A percentile compares a stretch with the other conserved stretches of the same genome.
Conservation (phyloP, 441 rosid species). For the Daphne laureola region DNA sequence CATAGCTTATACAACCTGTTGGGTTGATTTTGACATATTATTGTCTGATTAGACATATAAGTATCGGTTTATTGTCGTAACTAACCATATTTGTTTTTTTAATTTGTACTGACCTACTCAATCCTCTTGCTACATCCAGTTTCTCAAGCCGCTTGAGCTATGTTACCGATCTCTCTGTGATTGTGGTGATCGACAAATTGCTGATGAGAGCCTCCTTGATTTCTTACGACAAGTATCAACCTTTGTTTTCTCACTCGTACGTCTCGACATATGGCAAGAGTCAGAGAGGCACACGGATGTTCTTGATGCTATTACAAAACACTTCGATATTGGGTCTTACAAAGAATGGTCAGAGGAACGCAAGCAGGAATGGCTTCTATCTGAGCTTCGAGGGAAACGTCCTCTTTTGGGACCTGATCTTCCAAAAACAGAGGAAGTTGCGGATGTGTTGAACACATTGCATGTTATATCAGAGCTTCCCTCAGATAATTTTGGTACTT, state of each 20-base stretch:
- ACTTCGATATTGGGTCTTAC: constrained; percentile 50
- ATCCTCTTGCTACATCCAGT: constrained; percentile 25
- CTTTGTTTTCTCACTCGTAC: constrained; percentile 52
- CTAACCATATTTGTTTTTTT: not conserved
- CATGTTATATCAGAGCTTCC: constrained; percentile 58
- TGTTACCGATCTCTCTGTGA: constrained; percentile 54
- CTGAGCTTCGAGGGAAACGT: constrained; percentile 55
- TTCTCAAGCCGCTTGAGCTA: constrained; percentile 66
- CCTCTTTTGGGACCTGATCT: constrained; percentile 58
- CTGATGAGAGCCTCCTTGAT: constrained; percentile 62
- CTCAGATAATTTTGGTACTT: constrained; percentile 51
- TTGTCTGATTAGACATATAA: too few relatives aligned
- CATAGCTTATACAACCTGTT: constrained; percentile 1
- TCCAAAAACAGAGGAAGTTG: constrained; percentile 49
- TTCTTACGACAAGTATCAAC: constrained; percentile 60
- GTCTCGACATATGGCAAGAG: constrained; percentile 60
- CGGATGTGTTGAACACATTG: constrained; percentile 53
- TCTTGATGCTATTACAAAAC: constrained; percentile 47
- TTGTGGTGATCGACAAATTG: constrained; percentile 51
- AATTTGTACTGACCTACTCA: constrained; percentile 10
- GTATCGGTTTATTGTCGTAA: too few relatives aligned
- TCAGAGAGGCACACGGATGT: constrained; percentile 60
- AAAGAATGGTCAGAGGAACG: constrained; percentile 54
- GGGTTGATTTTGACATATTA: not conserved
- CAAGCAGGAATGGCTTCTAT: constrained; percentile 53